Evolutionary conservation across 73 alveolate genomes (phyloP).

Genomic region (Paramecium sexaurelia): DNA sequence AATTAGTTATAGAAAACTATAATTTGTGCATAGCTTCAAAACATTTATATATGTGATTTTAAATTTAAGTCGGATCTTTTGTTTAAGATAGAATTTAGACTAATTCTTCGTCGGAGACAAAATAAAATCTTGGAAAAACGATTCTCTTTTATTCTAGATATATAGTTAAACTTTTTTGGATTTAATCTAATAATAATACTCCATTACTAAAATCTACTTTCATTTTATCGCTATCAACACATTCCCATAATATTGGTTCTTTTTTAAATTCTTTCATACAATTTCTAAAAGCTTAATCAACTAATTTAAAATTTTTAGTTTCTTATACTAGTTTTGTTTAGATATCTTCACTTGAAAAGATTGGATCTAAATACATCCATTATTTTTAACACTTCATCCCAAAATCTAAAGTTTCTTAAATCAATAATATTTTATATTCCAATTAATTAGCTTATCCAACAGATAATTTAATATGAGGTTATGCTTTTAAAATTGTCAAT

Average conservation of each 20-base stretch:
- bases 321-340: slow-evolving; percentile 5
- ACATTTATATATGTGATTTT: slow-evolving; percentile 93
- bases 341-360: slow-evolving; percentile 51
- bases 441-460: slow-evolving; percentile 45
- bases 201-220: not conserved
- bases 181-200: slow-evolving; percentile 79
- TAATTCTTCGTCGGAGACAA: slow-evolving; percentile 95
- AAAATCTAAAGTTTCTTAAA: slow-evolving; percentile 45
- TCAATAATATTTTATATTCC: slow-evolving; percentile 43
- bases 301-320: not conserved
- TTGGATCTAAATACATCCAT: slow-evolving; percentile 59
- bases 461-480: slow-evolving; percentile 29
- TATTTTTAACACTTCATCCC: slow-evolving; percentile 41
- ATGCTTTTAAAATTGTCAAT: slow-evolving; percentile 40
- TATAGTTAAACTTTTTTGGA: slow-evolving; percentile 88
- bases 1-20: slow-evolving; percentile 79
- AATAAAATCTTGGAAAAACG: slow-evolving; percentile 95
- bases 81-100: slow-evolving; percentile 93
- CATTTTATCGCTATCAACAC: slow-evolving; percentile 26
- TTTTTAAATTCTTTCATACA: slow-evolving; percentile 25
- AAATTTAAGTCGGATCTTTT: slow-evolving; percentile 90
- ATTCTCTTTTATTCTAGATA: slow-evolving; percentile 95
- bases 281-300: not conserved
- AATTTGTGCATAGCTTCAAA: slow-evolving; percentile 94
- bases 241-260: slow-evolving; percentile 13